Percentiles rank a stretch among this genome's conserved stretches.
Conservation (phyloP, 257 asterid genomes). For the Primulina tabacum region DNA sequence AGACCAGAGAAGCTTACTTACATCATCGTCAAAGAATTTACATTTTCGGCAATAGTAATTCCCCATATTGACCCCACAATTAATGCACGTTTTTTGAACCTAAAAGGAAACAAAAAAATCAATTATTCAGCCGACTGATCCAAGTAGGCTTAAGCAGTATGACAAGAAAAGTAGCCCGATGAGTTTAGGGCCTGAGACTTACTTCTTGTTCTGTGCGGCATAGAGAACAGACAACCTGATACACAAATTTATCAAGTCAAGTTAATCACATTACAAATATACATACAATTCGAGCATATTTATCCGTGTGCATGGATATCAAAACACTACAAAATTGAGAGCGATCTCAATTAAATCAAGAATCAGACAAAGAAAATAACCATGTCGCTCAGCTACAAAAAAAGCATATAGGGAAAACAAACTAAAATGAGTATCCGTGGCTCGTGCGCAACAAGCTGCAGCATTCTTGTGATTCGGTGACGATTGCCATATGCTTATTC, state of each 20-base stretch:
- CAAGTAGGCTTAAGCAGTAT: neutral
- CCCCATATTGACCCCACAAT: constrained; percentile 62
- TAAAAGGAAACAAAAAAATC: constrained; percentile 16
- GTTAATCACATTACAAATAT: neutral
- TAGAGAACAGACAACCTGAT: constrained; percentile 37
- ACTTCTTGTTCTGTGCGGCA: constrained; percentile 46
- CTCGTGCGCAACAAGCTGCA: constrained; percentile 10
- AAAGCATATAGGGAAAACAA: neutral
- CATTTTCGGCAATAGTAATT: constrained; percentile 59
- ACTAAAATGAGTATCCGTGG: neutral
- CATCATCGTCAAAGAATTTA: constrained; percentile 74
- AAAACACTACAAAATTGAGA: neutral
- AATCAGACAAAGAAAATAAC: constrained; percentile 6
- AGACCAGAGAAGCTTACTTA: constrained; percentile 36
- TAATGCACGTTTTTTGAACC: constrained; percentile 36
- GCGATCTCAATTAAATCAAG: neutral
- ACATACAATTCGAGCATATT: neutral
- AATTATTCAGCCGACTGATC: neutral
- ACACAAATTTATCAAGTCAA: neutral
- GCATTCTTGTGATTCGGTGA: neutral
- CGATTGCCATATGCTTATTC: constrained; percentile 14
- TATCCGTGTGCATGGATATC: neutral
- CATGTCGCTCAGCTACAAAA: neutral
- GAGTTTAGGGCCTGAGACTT: constrained; percentile 17
- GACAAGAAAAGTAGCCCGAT: neutral